phyloP scores from a whole-genome alignment of 768 basidiomycete species.

The Lactarius vividus region DNA sequence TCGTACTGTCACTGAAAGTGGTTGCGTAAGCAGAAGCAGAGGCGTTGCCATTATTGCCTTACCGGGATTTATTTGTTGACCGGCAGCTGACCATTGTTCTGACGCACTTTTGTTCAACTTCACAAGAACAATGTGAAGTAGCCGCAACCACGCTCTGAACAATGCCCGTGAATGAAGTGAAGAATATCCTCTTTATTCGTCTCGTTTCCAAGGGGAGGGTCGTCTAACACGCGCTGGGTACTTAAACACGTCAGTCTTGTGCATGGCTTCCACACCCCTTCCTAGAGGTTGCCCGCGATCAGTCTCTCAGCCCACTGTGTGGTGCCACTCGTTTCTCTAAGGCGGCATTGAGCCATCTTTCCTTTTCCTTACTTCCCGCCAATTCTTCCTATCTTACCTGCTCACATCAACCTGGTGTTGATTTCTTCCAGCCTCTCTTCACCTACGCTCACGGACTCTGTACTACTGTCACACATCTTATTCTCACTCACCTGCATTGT shows the following conservation, averaged over 20 bases:
- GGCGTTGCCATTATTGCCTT: not conserved
- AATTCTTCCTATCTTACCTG: not conserved
- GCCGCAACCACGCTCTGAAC: not conserved
- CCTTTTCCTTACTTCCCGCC: constrained; percentile 5
- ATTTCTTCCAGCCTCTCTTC: not conserved
- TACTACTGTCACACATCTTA: constrained; percentile 1
- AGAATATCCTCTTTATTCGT: not conserved
- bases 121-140: constrained; percentile 12
- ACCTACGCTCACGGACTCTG: constrained; percentile 1
- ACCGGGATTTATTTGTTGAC: not conserved
- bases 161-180: constrained; percentile 5
- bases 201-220: constrained; percentile 23
- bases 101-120: constrained; percentile 13
- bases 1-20: not conserved
- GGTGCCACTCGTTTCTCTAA: constrained; percentile 10
- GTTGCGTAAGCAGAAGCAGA: not conserved
- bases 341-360: constrained; percentile 13
- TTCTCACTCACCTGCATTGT: not conserved
- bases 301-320: constrained; percentile 20
- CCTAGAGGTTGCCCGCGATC: constrained; percentile 13
- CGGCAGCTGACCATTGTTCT: constrained; percentile 14
- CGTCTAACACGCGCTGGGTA: constrained; percentile 20
- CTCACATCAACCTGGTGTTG: constrained; percentile 26
- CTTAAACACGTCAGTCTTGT: constrained; percentile 16
- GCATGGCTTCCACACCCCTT: constrained; percentile 24